Evolutionary conservation across 2,329 filamentous ascomycete genomes (phyloP).

Genomic region (Trichoderma aggressivum): DNA sequence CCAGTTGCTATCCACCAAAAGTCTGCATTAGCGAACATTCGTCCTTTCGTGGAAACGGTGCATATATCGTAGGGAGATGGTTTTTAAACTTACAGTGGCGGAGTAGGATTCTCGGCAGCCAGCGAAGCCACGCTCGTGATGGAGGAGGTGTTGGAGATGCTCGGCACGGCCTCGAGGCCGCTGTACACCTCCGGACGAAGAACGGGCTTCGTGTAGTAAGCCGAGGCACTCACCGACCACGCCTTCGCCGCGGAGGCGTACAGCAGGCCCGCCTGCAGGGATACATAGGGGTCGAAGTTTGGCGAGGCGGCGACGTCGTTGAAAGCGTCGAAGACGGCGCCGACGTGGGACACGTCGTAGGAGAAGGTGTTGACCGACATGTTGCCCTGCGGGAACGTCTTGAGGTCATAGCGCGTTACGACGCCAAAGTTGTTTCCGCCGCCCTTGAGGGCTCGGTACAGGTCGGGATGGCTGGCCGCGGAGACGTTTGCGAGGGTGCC

Average conservation of each 20-base stretch:
- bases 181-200: neutral
- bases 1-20: constrained; percentile 1
- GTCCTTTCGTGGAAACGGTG: neutral
- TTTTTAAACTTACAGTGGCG: neutral
- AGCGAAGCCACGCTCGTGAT: neutral
- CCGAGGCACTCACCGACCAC: constrained; percentile 21
- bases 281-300: constrained; percentile 23
- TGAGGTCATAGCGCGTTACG: constrained; percentile 47
- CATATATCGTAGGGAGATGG: neutral
- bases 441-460: constrained; percentile 57
- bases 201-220: constrained; percentile 22
- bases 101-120: neutral
- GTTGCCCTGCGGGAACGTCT: constrained; percentile 34
- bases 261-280: constrained; percentile 24
- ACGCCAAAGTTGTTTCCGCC: constrained; percentile 58
- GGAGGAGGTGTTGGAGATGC: neutral
- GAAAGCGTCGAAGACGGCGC: constrained; percentile 24
- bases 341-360: constrained; percentile 25
- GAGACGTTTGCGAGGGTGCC: constrained; percentile 44
- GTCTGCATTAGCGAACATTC: neutral
- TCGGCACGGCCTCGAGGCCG: neutral
- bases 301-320: constrained; percentile 21
- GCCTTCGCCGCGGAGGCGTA: constrained; percentile 19
- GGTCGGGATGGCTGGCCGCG: constrained; percentile 42
- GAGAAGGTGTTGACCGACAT: constrained; percentile 39